Evolutionary conservation across 2,329 filamentous ascomycete genomes (phyloP).

Genomic region (Pyrenophora tritici-repentis): DNA sequence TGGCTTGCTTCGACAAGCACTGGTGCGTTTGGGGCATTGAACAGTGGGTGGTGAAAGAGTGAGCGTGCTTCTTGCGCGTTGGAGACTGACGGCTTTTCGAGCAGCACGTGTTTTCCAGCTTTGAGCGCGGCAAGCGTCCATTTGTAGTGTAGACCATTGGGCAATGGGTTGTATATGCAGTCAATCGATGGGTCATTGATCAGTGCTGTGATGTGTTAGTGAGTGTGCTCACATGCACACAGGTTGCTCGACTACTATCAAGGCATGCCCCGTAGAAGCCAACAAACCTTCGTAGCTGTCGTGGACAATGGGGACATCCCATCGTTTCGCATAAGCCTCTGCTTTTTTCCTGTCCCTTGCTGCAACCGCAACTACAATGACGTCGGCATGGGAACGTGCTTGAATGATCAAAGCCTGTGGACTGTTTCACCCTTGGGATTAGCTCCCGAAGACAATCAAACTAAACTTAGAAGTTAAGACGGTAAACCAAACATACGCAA

Average conservation of each 20-base stretch:
- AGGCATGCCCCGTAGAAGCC: not conserved
- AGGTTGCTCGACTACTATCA: no score
- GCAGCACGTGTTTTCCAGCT: slow-evolving; percentile 53
- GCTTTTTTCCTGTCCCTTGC: slow-evolving; percentile 57
- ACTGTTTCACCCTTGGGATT: slow-evolving; percentile 25
- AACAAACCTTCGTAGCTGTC: slow-evolving; percentile 55
- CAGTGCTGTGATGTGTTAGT: slow-evolving; percentile 34
- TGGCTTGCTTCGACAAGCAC: slow-evolving; percentile 53
- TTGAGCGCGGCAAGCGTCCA: slow-evolving; percentile 50
- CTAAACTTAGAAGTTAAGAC: not conserved
- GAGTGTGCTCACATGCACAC: not conserved
- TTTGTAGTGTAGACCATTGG: slow-evolving; percentile 52
- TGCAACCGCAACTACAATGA: slow-evolving; percentile 59
- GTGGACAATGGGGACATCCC: slow-evolving; percentile 58
- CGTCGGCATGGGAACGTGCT: slow-evolving; percentile 59
- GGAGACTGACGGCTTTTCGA: slow-evolving; percentile 54
- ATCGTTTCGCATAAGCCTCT: slow-evolving; percentile 56
- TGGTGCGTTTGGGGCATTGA: slow-evolving; percentile 45
- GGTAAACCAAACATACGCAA: slow-evolving; percentile 30
- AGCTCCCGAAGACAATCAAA: not conserved
- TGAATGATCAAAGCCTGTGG: slow-evolving; percentile 54
- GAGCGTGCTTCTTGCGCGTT: slow-evolving; percentile 51
- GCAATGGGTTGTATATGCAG: slow-evolving; percentile 53
- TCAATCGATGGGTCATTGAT: slow-evolving; percentile 47
- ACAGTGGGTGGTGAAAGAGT: slow-evolving; percentile 42